Evolutionary conservation across 108 stramenopile genomes (phyloP), one percentile per base, ranked within the genome.

Genomic region (Cyclotella atomus): DNA sequence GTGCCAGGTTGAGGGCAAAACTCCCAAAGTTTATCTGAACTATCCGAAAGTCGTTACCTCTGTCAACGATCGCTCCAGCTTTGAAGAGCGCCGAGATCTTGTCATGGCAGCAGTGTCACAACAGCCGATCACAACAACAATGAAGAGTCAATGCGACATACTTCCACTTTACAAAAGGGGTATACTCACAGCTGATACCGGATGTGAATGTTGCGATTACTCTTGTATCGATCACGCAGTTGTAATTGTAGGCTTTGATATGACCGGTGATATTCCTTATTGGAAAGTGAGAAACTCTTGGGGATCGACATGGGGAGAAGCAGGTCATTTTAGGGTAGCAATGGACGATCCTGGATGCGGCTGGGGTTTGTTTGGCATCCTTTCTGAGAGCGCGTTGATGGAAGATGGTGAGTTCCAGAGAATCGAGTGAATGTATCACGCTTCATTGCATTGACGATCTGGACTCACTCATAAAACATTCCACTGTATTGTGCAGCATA

Each of bases 181-280:
- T 3, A 88, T 97, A 29, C 73, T 96, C 36, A 91, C 84, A 2
- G 73, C 70, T 14, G 89, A 90, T 49, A 80, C 82, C n/a, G 91
- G 88, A 33, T 87, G 86, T 56, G 77, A 79, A 21, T 89, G 88
- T 60, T 55, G 64, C 29, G 65, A 70, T 44, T 35, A 56, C 0
- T 38, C 63, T 8, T 86, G 84, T 52, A 79, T 91, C 25, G 91
- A 97, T 72, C 96, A 97, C 72, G 91, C 91, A 24, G 89, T 97
- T 14, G 75, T 97, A 27, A 81, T 89, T 66, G 93, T 95, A 17
- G 96, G 96, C 0, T 97, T 90, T 69, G 80, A 91, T 50, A 82
- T 85, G 36, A 57, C 57, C 17, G 66, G 59, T n/a, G 45, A 65
- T 25, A 57, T 68, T 4, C 88, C 88, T 0, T 91, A 83, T 45